phyloP scores from a whole-genome alignment of 2,329 filamentous ascomycete species.

The Lachnellula suecica region DNA sequence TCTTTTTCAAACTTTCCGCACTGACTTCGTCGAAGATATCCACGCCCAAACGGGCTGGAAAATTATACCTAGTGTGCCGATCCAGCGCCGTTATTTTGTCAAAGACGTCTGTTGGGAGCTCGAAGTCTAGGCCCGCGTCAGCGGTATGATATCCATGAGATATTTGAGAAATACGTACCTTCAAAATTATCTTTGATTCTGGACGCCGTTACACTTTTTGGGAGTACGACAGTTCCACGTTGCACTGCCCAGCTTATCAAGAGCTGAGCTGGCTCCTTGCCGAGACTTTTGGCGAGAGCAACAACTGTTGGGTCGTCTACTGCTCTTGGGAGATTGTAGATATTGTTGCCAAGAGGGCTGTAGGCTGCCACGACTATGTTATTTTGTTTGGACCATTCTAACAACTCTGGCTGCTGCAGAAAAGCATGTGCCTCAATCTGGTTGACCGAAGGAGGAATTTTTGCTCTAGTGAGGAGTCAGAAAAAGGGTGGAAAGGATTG shows the following conservation, averaged over 20 bases:
- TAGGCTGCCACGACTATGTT: slow-evolving; percentile 63
- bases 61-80: slow-evolving; percentile 42
- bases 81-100: slow-evolving; percentile 40
- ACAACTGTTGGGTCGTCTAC: slow-evolving; percentile 50
- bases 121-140: slow-evolving; percentile 39
- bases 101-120: slow-evolving; percentile 37
- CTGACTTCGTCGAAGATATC: slow-evolving; percentile 44
- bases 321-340: slow-evolving; percentile 40
- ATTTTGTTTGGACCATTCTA: slow-evolving; percentile 56
- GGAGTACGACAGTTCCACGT: slow-evolving; percentile 51
- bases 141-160: no score
- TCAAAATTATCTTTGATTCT: slow-evolving; percentile 47
- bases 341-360: slow-evolving; percentile 62
- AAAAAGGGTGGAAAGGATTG: neutral
- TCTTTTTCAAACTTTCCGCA: slow-evolving; percentile 37
- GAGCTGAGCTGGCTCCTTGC: slow-evolving; percentile 51
- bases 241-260: slow-evolving; percentile 55
- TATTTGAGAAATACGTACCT: no score
- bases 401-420: slow-evolving; percentile 58
- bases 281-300: slow-evolving; percentile 50
- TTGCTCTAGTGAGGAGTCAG: slow-evolving; percentile 41
- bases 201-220: slow-evolving; percentile 52
- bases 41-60: slow-evolving; percentile 40
- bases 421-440: slow-evolving; percentile 71
- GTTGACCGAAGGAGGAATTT: slow-evolving; percentile 59